These are phyloP conservation scores for Suillus spraguei DNA, from an alignment of 768 basidiomycete genomes.

Conservation along the genomic window DNA sequence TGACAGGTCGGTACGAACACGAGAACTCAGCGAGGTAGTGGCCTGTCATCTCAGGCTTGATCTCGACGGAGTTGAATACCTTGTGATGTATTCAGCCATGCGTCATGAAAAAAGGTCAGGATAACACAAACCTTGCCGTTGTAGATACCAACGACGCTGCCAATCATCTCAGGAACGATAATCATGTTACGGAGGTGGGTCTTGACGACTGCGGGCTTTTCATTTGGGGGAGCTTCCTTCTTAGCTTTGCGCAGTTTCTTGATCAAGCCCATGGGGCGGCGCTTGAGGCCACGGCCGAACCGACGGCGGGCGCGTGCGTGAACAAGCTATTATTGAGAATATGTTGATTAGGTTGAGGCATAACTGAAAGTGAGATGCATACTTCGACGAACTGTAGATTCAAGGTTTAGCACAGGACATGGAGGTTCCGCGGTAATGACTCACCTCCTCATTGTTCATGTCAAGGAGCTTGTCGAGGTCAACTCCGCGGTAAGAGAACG, in stretches of 20 bases:
- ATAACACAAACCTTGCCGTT: constrained; percentile 79
- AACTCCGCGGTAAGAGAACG: constrained; percentile 97
- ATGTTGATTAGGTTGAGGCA: constrained; percentile 5
- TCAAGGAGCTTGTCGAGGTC: constrained; percentile 99
- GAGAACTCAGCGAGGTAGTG: constrained; percentile 99
- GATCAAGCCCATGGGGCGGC: constrained; percentile 97
- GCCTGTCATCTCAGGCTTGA: constrained; percentile 99
- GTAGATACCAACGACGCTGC: constrained; percentile 97
- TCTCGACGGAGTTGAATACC: constrained; percentile 96
- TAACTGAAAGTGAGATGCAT: constrained; percentile 31
- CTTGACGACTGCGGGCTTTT: constrained; percentile 98
- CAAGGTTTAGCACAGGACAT: constrained; percentile 1
- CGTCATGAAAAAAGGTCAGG: background rate
- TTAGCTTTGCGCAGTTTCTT: constrained; percentile 99
- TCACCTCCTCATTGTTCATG: constrained; percentile 91
- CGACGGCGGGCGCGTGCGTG: constrained; percentile 98
- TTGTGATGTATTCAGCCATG: constrained; percentile 27
- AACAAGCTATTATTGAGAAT: constrained; percentile 67
- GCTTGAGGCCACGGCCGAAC: constrained; percentile 99
- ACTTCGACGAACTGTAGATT: constrained; percentile 74
- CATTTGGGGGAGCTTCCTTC: constrained; percentile 98
- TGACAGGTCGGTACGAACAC: constrained; percentile 97
- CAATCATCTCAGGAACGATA: constrained; percentile 99
- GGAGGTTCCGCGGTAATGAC: constrained; percentile 25
- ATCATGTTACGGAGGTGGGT: constrained; percentile 99